Evolutionary conservation across 257 asterid species (phyloP), one percentile per base, ranked within the genome.

Genomic region (Leptodermis oblonga): DNA sequence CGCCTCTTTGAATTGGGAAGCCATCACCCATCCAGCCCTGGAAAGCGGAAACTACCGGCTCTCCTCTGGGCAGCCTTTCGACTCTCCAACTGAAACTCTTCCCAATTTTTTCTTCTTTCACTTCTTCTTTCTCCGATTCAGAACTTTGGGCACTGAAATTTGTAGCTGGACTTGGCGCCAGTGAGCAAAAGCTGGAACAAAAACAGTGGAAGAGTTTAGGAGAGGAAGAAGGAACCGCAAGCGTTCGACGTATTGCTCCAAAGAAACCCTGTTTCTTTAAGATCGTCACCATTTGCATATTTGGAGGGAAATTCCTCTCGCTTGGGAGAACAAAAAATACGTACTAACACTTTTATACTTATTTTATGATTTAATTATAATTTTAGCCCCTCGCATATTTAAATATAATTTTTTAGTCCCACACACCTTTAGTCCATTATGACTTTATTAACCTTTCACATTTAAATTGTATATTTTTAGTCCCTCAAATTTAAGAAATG

Each of bases 11-110:
- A 74, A 92, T 67, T 62, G 98, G 95, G 20, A 86, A 73, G 37
- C 98, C 98, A 78, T 92, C 92, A 64, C 97, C 94, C 98, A 90
- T 92, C 98, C 97, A 92, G 77, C 90, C 70, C 74, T 77, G 96
- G 78, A 92, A 92, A 63, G 98, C 96, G 60, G 85, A 77, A 45
- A 83, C 80, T 48, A 92, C 82, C 15, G 89, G 64, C 62, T 84
- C 85, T 61, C 86, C 86, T 79, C 74, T 77, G 25, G 71, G 78
- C 60, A 92, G 74, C 43, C 81, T 86, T 77, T 90, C 98, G 48
- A 92, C 86, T 78, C 85, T 82, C 52, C 74, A 73, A 80, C 97
- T 86, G 73, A 92, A 79, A 75, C 79, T 86, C 71, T 75, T 79
- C 9, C 73, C 31, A 71, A 58, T 75, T 46, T 26, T 73, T 73